Evolutionary conservation across 805 yeast species (phyloP), one percentile per base, ranked within the genome.

Genomic region (Saturnispora ahearnii): DNA sequence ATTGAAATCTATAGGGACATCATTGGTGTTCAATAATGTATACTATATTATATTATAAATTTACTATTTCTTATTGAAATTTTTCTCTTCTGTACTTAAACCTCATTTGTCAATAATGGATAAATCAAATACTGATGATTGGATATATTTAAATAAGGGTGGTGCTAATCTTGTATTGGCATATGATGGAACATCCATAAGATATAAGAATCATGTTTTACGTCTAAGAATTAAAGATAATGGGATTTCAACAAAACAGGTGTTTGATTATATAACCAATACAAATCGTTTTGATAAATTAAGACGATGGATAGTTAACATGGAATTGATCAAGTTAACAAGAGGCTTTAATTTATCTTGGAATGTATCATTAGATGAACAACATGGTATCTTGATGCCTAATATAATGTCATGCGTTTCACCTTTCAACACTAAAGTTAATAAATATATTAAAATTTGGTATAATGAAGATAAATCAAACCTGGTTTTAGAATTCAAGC

Each of bases 1-100:
- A 71, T 72, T 46, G 88, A 83, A 34, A 68, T 83, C 7, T 84
- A 88, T 81, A 76, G 76, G 54, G 91, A 84, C 61, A 62, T 85
- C 43, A 64, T 65, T 34, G 56, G 65, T 30, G 51, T 64, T 56
- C 58, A 63, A 46, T 64, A 45, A 31, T 28, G 33, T 41, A 41
- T 41, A 28, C 22, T 32, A 21, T 32, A 21, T 32, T 38, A 24
- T 38, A 38, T 24, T 38, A 38, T 38, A 36, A 18, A 18, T 36
- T 33, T 36, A 36, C 12, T 6, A 36, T 36, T 36, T 18, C 11
- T 15, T 11, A 36, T 36, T 7, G 13, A 15, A 15, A 5, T 36
- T 18, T 36, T 36, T 36, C 15, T 36, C 15, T 15, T 36, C 18
- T 18, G 24, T 18, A 36, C 12, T 18, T 18, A 13, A 18, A 36